These are phyloP conservation scores for Dryas octopetala DNA, from an alignment of 306 rosid genomes.

Conservation along the genomic window DNA sequence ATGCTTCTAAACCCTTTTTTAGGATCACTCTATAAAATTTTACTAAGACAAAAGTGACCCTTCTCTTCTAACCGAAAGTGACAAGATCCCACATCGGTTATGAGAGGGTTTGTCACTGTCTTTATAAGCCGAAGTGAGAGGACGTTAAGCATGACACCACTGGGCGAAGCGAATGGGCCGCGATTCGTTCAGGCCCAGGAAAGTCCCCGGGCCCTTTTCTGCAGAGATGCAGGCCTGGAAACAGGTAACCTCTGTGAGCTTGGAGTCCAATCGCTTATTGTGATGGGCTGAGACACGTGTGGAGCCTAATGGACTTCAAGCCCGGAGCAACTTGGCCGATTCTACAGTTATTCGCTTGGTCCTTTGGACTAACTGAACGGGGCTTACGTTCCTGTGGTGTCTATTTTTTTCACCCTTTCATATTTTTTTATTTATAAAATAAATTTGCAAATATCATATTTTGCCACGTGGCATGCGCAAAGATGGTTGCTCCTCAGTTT, in stretches of 20 bases:
- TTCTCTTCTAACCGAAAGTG: too few relatives aligned
- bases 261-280: not conserved
- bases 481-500: not conserved
- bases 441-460: not conserved
- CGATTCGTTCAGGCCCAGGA: not conserved
- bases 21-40: too few relatives aligned
- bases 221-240: conserved; percentile 24
- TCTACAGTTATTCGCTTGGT: conserved; percentile 26
- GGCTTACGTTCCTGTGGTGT: conserved; percentile 17
- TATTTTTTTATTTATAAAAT: too few relatives aligned
- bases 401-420: not conserved
- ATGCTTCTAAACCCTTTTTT: not conserved
- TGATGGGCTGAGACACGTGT: conserved; percentile 12
- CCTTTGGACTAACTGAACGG: conserved; percentile 4
- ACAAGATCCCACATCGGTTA: too few relatives aligned
- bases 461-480: conserved; percentile 10
- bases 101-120: too few relatives aligned
- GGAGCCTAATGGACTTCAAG: not conserved
- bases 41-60: too few relatives aligned
- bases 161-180: not conserved
- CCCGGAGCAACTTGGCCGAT: conserved; percentile 11
- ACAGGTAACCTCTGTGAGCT: not conserved
- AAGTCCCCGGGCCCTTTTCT: conserved; percentile 15
- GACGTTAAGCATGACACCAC: rapidly evolving
- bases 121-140: too few relatives aligned